Conservation (phyloP, 352 stramenopile genomes). For the Phytopythium litorale region DNA sequence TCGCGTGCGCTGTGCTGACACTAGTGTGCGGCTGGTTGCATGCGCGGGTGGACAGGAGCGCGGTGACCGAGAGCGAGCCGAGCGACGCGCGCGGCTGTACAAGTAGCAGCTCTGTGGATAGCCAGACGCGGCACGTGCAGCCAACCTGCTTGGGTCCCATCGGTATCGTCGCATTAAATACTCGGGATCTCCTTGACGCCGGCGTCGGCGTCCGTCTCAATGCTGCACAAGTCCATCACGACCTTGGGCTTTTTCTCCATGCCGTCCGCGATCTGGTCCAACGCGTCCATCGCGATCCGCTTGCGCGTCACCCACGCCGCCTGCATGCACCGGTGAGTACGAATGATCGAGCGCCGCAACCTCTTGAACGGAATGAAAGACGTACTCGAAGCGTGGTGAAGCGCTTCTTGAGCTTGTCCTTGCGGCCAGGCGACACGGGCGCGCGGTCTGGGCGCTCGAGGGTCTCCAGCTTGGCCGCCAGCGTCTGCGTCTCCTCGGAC, state of each 20-base stretch:
- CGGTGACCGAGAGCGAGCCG: slow-evolving; percentile 30
- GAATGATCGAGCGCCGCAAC: not conserved
- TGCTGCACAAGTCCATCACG: slow-evolving; percentile 47
- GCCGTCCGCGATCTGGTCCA: slow-evolving; percentile 76
- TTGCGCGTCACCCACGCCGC: slow-evolving; percentile 71
- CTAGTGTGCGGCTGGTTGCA: not conserved
- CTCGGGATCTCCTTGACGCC: slow-evolving; percentile 63
- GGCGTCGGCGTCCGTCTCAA: slow-evolving; percentile 71
- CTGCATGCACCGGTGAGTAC: slow-evolving; percentile 15
- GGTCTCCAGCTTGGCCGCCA: slow-evolving; percentile 46
- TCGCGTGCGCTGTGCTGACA: too few relatives aligned
- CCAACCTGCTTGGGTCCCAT: not conserved
- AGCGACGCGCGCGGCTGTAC: slow-evolving; percentile 24
- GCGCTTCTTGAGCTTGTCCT: slow-evolving; percentile 59
- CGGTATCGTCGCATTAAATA: slow-evolving; percentile 37
- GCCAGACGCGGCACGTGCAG: not conserved
- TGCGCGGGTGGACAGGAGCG: slow-evolving; percentile 21
- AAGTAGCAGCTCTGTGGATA: not conserved
- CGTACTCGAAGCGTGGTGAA: slow-evolving; percentile 65
- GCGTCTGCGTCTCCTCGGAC: slow-evolving; percentile 28
- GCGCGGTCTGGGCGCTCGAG: slow-evolving; percentile 35
- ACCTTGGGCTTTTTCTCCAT: slow-evolving; percentile 82
- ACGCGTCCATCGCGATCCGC: slow-evolving; percentile 69
- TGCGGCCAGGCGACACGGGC: slow-evolving; percentile 53
- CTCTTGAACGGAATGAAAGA: not conserved